These are phyloP conservation scores for Strobilomyces confusus DNA, from an alignment of 768 basidiomycete genomes.

Conservation along the genomic window DNA sequence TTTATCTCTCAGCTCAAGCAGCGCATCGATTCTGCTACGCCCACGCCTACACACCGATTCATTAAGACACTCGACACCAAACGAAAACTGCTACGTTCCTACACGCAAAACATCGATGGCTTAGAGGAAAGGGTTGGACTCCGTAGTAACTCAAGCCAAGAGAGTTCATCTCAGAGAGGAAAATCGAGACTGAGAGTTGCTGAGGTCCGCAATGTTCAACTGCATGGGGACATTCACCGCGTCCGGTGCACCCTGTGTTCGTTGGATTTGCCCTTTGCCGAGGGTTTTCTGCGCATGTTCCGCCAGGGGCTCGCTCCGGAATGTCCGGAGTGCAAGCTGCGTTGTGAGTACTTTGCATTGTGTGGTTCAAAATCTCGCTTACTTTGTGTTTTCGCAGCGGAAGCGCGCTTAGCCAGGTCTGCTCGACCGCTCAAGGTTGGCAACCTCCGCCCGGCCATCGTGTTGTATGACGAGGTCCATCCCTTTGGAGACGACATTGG, in stretches of 20 bases:
- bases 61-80: conserved; percentile 80
- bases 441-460: conserved; percentile 87
- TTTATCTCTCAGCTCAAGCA: conserved; percentile 90
- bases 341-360: conserved; percentile 54
- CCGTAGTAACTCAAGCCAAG: conserved; percentile 56
- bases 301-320: conserved; percentile 68
- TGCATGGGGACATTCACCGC: conserved; percentile 91
- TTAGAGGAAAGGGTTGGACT: conserved; percentile 82
- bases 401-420: conserved; percentile 76
- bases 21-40: conserved; percentile 74
- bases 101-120: conserved; percentile 98
- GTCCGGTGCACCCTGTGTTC: conserved; percentile 88
- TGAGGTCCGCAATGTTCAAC: conserved; percentile 83
- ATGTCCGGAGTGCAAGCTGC: conserved; percentile 79
- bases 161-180: conserved; percentile 52
- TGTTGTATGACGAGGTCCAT: conserved; percentile 92
- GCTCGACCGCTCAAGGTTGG: conserved; percentile 79
- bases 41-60: conserved; percentile 85
- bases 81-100: conserved; percentile 81
- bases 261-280: conserved; percentile 66
- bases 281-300: conserved; percentile 62
- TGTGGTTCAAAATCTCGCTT: not conserved
- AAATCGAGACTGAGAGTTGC: conserved; percentile 64
- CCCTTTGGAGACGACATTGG: conserved; percentile 93
- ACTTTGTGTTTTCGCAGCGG: conserved; percentile 42